Evolutionary conservation across 2,329 filamentous ascomycete genomes (phyloP), one percentile per base, ranked within the genome.

Genomic region (Xylariaceae sp.): DNA sequence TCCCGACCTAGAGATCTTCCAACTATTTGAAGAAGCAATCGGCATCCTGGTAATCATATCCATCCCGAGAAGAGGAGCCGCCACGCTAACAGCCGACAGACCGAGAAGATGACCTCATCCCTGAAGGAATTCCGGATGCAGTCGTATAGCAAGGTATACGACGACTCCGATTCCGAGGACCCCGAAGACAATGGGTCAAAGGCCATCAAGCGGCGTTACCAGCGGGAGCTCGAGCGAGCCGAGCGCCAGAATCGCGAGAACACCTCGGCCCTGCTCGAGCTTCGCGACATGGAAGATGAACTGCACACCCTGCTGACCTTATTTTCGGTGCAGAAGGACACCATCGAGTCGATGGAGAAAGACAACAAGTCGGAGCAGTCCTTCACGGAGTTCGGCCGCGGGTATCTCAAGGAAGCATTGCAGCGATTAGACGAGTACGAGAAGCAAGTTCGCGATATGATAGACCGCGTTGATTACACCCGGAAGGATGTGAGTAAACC

Each of bases 11-110:
- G 81, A 86, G 54, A 74, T 86, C 0, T 83, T 86, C 54, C 77
- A 82, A 1, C 82, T 86, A 1, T 86, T 86, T 44, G 82, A 85
- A 59, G 83, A 86, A 56, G 83, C 82, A 5, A 82, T 86, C 30
- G 83, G 81, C 12, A 79, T 85, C 19, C 62, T 86, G 57, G 82
- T 84, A 65, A 43, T 71, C 54, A 0, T 8, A 6, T 2, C 9
- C 2, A 18, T 29, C 22, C 13, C 48, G 19, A 0, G 12, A 5
- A 41, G 4, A 48, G 2, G 13, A 5, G 4, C 4, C 16, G 22
- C 18, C 0, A 2, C 16, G 26, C 62, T 62, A 51, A 60, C 47
- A 2, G 26, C 16, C 0, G 13, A 1, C 43, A 84, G 80, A 84
- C 79, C 1, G 83, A 86, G 62, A 76, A 79, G 16, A 80, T 85